Base-by-base conservation (phyloP, 1,284 basidiomycete genomes). In the Papiliotrema nemorosa region DNA sequence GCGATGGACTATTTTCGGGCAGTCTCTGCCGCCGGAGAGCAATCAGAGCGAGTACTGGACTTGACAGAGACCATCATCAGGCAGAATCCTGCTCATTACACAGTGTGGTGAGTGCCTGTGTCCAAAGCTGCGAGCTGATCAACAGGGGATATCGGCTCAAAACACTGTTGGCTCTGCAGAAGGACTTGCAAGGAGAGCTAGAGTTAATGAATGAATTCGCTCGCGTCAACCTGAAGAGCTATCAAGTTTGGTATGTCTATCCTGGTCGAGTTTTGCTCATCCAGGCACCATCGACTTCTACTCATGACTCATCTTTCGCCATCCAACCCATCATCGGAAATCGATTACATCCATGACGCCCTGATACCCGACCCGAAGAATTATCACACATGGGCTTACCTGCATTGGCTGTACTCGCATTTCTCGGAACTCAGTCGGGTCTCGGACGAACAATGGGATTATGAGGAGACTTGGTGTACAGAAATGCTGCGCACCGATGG, bases 371-470 rank as follows among this genome's bases (percentile, higher is more conserved):
- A 97, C 69, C 75, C 82, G 43, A 97, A 97, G 80, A 97, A 96
- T 76, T 96, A 96, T 70, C 91, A 96, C 73, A 94, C 91, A 0
- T 96, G 91, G 91, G 87, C 87, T 4, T 92, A 93, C 73, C 81
- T 91, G 6, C 90, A 96, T 71, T 94, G 89, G 88, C 73, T 90
- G 12, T 82, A 92, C 44, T 84, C 85, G n/a, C 83, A 86, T 68
- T 90, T 90, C 73, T 72, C 64, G 18, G 62, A 63, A n/a, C 65
- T 73, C 0, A 62, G 60, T 40, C 62, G 60, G 29, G 61, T 74
- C 26, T 47, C 65, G 2, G 81, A 84, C 59, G 78, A 83, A 43
- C 80, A 83, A 35, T 97, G 93, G 92, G 74, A 67, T 0, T 80
- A 78, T 13, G 94, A 97, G 74, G 75, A 87, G 18, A 79, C 79